Base-by-base conservation (phyloP, 768 basidiomycete species). In the Strobilomyces confusus region DNA sequence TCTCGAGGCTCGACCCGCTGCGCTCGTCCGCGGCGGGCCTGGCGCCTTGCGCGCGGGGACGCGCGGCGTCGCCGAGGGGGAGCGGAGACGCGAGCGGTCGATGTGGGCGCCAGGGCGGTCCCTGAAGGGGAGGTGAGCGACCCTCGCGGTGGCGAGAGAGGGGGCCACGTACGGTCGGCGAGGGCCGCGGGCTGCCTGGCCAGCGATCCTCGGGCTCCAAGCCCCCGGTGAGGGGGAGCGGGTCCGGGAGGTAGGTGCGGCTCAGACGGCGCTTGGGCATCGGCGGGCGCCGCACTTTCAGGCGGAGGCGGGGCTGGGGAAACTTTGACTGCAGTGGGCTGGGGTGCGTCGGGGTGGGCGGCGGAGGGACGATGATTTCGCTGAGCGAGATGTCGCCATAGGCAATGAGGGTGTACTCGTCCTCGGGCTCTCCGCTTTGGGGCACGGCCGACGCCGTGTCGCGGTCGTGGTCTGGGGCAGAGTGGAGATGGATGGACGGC, bases 301-400 rank as follows among this genome's bases (percentile, higher is more conserved):
- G 65, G 13, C 63, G 61, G 19, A 69, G 57, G 42, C 55, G 57
- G 9, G 59, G 61, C 26, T 40, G 65, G 12, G 56, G 44, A 14
- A 17, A 7, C 26, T n/a, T 56, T 1, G 51, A 29, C 11, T 51
- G 54, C 17, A 58, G 34, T 3, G 29, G 32, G 7, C 30, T 32
- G 19, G 19, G 3, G 13, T 3, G 30, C 14, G 52, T 9, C 13
- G 52, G 34, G 22, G 45, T 9, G 1, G 51, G 44, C 4, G 59
- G 66, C 0, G 72, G 73, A 5, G 76, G 54, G 29, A 71, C 71
- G 25, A 71, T 65, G 23, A 68, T 58, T 41, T 75, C 72, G 22
- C 72, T 62, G 1, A 75, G 64, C 1, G 77, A 76, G 23, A 79
- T 73, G 23, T 80, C 76, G 9, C 80, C 78, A 37, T 69, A 80